Base-by-base conservation (phyloP, 805 yeast genomes). In the Ogataea paraovalis region DNA sequence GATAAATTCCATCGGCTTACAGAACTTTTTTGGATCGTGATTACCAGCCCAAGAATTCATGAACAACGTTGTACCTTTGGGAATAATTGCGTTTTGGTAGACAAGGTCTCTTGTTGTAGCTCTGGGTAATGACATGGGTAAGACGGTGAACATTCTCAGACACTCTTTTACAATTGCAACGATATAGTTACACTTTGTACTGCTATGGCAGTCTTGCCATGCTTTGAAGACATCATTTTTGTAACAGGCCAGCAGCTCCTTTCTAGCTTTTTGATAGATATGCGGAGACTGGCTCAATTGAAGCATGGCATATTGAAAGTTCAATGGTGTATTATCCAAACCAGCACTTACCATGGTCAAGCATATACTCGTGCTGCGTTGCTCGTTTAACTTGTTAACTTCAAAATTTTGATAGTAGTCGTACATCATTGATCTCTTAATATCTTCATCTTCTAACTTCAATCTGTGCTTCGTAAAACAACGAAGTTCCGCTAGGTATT, bases 311-410 rank as follows among this genome's bases (percentile, higher is more conserved):
- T 83, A 80, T 51, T 77, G 76, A 43, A 85, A 68, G 41, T 79
- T 83, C 28, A 84, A 69, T 0, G 89, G 83, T 0, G 83, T 77
- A 52, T 86, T 85, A 59, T 85, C 92, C 21, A 85, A 66, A 0
- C 94, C 94, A 8, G 91, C 94, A 54, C 89, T 82, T 0, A 85
- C 83, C 84, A 85, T 79, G 0, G 91, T 82, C 37, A 85, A 67
- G 58, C 91, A 85, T 5, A 83, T 72, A 40, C 87, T 78, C 40
- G 70, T 69, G 42, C 80, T 59, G 56, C 83, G 87, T 8, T 63
- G 62, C 2, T 52, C 57, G 8, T 65, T 63, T 12, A 73, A 59
- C 3, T 39, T 16, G 12, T 38, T 12, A 22, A 42, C 37, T 37
- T 52, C 20, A 41, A 47, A 25, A 45, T 51, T 43, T 13, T 49